Evolutionary conservation across 2,329 filamentous ascomycete genomes (phyloP).

Genomic region (Colletotrichum lindemuthianum): DNA sequence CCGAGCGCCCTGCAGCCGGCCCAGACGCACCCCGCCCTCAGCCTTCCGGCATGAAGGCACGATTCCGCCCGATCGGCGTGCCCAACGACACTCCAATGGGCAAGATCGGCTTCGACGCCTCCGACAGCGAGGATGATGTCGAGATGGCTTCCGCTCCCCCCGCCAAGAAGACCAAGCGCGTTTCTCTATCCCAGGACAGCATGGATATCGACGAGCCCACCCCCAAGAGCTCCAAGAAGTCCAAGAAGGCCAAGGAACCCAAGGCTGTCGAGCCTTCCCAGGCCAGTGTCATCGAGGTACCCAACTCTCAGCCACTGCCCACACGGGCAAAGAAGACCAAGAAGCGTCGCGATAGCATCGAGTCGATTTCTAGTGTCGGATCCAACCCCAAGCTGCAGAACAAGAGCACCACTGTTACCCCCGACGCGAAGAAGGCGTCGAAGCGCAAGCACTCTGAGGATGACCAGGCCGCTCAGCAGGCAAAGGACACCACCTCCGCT

Average conservation of each 20-base stretch:
- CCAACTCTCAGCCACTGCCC: conserved; percentile 37
- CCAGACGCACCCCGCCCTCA: conserved; percentile 67
- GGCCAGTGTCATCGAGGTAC: conserved; percentile 25
- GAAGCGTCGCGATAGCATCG: conserved; percentile 39
- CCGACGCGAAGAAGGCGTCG: conserved; percentile 28
- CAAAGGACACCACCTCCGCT: conserved; percentile 46
- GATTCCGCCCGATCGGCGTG: conserved; percentile 74
- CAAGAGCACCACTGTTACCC: conserved; percentile 16
- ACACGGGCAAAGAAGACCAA: conserved; percentile 48
- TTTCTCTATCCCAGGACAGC: conserved; percentile 39
- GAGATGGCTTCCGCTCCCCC: conserved; percentile 56
- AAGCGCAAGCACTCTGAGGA: conserved; percentile 44
- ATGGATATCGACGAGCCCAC: conserved; percentile 35
- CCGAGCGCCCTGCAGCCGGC: conserved; percentile 57
- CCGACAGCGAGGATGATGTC: conserved; percentile 56
- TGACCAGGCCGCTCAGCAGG: conserved; percentile 50
- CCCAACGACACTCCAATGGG: conserved; percentile 43
- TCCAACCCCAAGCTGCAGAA: conserved; percentile 17
- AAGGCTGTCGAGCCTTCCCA: conserved; percentile 19
- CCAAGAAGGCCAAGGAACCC: conserved; percentile 27
- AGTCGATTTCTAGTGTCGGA: conserved; percentile 31
- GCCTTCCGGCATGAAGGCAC: conserved; percentile 72
- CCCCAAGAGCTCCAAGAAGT: conserved; percentile 41
- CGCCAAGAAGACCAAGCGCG: conserved; percentile 46
- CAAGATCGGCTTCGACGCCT: conserved; percentile 52